Conservation (phyloP, 2,329 filamentous ascomycete species). For the Fusarium succisae region DNA sequence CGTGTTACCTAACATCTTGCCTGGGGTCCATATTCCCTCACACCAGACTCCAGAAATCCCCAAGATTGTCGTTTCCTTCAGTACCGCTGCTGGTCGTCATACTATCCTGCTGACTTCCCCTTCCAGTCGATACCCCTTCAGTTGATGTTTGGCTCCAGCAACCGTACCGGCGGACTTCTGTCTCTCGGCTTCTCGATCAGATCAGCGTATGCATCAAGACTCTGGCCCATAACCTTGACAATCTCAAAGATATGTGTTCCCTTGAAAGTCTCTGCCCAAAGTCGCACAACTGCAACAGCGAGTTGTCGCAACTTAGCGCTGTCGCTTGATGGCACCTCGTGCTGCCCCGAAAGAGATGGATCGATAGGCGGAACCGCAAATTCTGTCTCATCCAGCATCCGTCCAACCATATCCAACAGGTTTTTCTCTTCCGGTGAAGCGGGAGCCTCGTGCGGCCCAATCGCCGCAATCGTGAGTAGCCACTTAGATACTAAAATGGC, state of each 20-base stretch:
- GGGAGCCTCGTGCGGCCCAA: conserved; percentile 60
- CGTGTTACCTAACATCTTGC: not conserved
- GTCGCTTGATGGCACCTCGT: conserved; percentile 59
- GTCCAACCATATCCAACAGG: conserved; percentile 64
- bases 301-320: conserved; percentile 63
- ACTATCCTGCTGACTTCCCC: not conserved
- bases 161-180: conserved; percentile 47
- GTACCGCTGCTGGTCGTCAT: not conserved
- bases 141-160: conserved; percentile 37
- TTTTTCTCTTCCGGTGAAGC: conserved; percentile 62
- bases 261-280: conserved; percentile 71
- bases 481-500: conserved; percentile 69
- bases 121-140: not conserved
- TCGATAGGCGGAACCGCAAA: conserved; percentile 67
- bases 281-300: conserved; percentile 65
- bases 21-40: not conserved
- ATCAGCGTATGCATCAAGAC: conserved; percentile 66
- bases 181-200: conserved; percentile 64
- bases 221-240: conserved; percentile 65
- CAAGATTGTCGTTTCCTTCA: not conserved
- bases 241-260: conserved; percentile 70
- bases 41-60: conserved; percentile 16
- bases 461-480: conserved; percentile 65
- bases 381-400: conserved; percentile 70
- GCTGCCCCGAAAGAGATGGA: conserved; percentile 59